phyloP scores from a whole-genome alignment of 495 filamentous ascomycete genomes.

The Penicillium riverlandense region DNA sequence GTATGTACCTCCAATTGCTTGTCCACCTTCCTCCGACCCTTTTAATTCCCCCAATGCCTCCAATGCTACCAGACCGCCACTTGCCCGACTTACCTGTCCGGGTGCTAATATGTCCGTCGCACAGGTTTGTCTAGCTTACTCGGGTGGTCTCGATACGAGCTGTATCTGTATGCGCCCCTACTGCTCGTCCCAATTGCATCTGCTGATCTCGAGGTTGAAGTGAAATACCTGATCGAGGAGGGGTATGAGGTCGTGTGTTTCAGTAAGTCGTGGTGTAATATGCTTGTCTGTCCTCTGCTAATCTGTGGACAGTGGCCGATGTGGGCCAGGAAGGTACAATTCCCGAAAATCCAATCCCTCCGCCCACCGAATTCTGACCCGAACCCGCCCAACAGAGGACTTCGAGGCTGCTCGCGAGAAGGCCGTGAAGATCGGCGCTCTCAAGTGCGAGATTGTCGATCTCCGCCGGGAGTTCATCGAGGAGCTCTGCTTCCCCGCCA shows the following conservation, averaged over 20 bases:
- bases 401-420: slow-evolving; percentile 56
- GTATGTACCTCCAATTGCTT: slow-evolving; percentile 8
- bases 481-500: slow-evolving; percentile 79
- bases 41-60: not conserved
- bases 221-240: slow-evolving; percentile 62
- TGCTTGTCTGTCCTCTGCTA: not conserved
- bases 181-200: not conserved
- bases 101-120: slow-evolving; percentile 10
- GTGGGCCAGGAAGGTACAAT: slow-evolving; percentile 50
- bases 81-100: slow-evolving; percentile 6
- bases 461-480: slow-evolving; percentile 74
- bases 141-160: slow-evolving; percentile 59
- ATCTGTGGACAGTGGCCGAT: slow-evolving; percentile 44
- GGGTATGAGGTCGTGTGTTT: slow-evolving; percentile 63
- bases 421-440: slow-evolving; percentile 48
- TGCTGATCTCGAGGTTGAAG: slow-evolving; percentile 14
- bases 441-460: slow-evolving; percentile 37
- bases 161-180: slow-evolving; percentile 41
- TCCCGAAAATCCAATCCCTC: not conserved
- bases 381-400: slow-evolving; percentile 38
- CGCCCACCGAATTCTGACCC: slow-evolving; percentile 2
- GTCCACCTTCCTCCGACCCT: not conserved
- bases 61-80: slow-evolving; percentile 15
- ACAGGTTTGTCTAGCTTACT: slow-evolving; percentile 34
- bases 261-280: slow-evolving; percentile 29